Evolutionary conservation across 1,284 basidiomycete species (phyloP).

Genomic region (Ganoderma sinense): DNA sequence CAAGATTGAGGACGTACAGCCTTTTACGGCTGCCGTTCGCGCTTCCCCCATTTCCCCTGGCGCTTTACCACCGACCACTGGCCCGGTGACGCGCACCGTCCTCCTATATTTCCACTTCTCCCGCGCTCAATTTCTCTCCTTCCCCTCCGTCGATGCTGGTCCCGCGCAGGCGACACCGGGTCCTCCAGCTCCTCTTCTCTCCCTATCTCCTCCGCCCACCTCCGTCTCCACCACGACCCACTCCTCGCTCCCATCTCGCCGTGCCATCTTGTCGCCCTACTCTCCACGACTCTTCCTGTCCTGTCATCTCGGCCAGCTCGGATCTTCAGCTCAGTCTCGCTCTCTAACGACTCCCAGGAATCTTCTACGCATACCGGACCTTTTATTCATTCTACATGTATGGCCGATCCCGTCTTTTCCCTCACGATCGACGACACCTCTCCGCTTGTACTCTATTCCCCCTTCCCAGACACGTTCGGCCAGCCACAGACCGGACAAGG

Average conservation of each 20-base stretch:
- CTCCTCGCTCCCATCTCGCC: constrained; percentile 3
- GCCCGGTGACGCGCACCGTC: constrained; percentile 29
- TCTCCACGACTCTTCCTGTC: neutral
- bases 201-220: constrained; percentile 6
- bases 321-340: neutral
- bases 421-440: constrained; percentile 73
- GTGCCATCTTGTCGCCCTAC: neutral
- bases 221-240: neutral
- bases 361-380: constrained; percentile 1
- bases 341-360: constrained; percentile 5
- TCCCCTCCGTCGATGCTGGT: constrained; percentile 29
- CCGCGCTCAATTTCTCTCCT: constrained; percentile 21
- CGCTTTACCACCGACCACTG: constrained; percentile 24
- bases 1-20: constrained; percentile 25
- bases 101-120: constrained; percentile 26
- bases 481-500: constrained; percentile 54
- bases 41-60: constrained; percentile 13
- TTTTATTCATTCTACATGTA: constrained; percentile 45
- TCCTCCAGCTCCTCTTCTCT: constrained; percentile 14
- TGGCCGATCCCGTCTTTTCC: constrained; percentile 53
- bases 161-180: constrained; percentile 23
- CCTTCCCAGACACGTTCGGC: constrained; percentile 60
- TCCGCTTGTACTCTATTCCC: constrained; percentile 66
- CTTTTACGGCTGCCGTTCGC: constrained; percentile 14
- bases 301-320: constrained; percentile 2